These are phyloP conservation scores for Kwoniella shivajii DNA, from an alignment of 1,284 basidiomycete species.

Conservation along the genomic window DNA sequence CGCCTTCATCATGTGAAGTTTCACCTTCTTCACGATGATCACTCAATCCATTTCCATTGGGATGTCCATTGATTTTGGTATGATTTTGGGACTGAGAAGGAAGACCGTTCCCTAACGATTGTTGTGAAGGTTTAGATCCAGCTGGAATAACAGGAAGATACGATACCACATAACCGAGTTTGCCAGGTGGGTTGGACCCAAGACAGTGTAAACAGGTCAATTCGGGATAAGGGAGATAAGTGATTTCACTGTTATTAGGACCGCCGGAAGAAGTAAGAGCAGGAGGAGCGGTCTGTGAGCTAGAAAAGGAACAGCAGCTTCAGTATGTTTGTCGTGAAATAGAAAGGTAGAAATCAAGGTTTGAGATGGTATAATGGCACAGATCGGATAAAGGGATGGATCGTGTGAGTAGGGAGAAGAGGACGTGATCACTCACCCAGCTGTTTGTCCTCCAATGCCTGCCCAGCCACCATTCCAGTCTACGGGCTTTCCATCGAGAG, in stretches of 20 bases:
- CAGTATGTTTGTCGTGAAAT: neutral
- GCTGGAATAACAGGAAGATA: constrained; percentile 13
- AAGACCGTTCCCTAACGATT: neutral
- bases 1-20: neutral
- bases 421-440: constrained; percentile 1
- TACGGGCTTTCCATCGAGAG: constrained; percentile 7
- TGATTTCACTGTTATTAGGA: constrained; percentile 4
- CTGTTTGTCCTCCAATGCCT: constrained; percentile 2
- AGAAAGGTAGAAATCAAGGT: neutral
- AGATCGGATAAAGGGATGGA: too few relatives aligned
- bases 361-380: too few relatives aligned
- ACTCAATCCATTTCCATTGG: neutral
- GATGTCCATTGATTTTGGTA: too few relatives aligned
- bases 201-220: constrained; percentile 23
- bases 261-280: constrained; percentile 1
- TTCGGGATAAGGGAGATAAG: constrained; percentile 18
- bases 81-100: neutral
- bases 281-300: neutral
- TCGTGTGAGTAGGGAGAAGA: too few relatives aligned
- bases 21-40: neutral
- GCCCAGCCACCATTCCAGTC: constrained; percentile 14
- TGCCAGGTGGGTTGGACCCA: constrained; percentile 20
- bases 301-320: neutral
- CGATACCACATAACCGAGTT: constrained; percentile 20
- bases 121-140: neutral